phyloP scores from a whole-genome alignment of 1,139 yeast species.

The Scheffersomyces segobiensis region DNA sequence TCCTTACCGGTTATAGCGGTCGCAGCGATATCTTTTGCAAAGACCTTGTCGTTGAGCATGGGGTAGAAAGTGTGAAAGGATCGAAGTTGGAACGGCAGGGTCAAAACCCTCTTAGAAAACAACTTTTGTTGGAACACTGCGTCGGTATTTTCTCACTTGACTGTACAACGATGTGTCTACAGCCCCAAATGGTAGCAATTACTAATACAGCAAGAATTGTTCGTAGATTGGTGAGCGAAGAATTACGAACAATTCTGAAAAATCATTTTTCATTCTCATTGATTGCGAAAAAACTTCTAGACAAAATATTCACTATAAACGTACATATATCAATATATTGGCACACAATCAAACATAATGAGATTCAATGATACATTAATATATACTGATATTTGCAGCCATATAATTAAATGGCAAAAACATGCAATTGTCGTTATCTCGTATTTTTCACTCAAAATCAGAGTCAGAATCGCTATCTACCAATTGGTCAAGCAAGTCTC shows the following conservation, averaged over 20 bases:
- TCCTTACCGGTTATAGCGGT: constrained; percentile 72
- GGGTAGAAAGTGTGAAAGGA: not conserved
- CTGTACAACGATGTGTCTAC: not conserved
- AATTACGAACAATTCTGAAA: not conserved
- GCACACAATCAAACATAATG: not conserved
- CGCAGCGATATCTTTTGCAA: constrained; percentile 57
- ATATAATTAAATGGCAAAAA: too few relatives aligned
- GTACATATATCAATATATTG: not conserved
- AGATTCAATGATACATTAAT: too few relatives aligned
- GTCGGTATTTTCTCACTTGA: not conserved
- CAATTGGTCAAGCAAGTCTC: not conserved
- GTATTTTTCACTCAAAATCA: not conserved
- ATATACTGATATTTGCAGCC: too few relatives aligned
- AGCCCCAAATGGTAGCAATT: not conserved
- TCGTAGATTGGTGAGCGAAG: too few relatives aligned
- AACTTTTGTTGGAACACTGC: not conserved
- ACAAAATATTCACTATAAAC: too few relatives aligned
- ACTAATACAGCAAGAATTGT: not conserved
- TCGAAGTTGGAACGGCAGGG: not conserved
- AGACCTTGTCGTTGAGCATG: constrained; percentile 51
- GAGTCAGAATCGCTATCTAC: not conserved
- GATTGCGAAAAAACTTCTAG: not conserved
- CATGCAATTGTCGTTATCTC: not conserved
- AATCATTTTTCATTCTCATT: not conserved
- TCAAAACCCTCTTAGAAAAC: not conserved